phyloP scores from a whole-genome alignment of 371 early-diverging fungal genomes.

The Lichtheimia hyalospora region DNA sequence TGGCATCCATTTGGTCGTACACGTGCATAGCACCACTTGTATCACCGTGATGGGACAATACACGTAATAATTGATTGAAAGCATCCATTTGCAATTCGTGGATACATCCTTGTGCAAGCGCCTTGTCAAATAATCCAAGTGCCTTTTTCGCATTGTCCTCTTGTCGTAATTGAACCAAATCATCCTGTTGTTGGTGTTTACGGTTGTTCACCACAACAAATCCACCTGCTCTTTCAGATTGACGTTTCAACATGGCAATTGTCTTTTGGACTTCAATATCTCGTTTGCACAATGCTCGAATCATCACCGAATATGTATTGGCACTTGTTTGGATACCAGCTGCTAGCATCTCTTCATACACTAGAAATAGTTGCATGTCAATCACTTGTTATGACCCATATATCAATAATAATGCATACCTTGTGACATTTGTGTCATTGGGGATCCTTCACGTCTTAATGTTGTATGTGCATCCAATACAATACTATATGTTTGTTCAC shows the following conservation, averaged over 20 bases:
- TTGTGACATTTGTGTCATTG: constrained; percentile 35
- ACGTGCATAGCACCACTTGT: constrained; percentile 32
- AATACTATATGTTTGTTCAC: constrained; percentile 41
- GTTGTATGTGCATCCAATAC: constrained; percentile 42
- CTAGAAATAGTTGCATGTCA: constrained; percentile 10
- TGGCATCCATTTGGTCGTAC: constrained; percentile 29
- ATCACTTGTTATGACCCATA: not conserved
- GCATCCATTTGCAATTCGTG: constrained; percentile 37
- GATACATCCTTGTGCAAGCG: constrained; percentile 20
- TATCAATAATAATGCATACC: constrained; percentile 13
- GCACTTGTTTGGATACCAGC: constrained; percentile 25
- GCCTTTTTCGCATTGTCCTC: constrained; percentile 38
- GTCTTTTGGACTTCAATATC: constrained; percentile 49
- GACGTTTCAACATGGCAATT: constrained; percentile 38
- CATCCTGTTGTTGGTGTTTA: constrained; percentile 14
- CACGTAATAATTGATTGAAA: constrained; percentile 43
- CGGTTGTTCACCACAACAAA: not conserved
- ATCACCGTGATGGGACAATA: constrained; percentile 42
- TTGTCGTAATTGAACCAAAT: constrained; percentile 26
- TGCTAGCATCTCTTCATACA: constrained; percentile 43
- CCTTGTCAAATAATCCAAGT: constrained; percentile 29
- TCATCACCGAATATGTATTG: constrained; percentile 34
- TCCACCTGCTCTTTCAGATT: constrained; percentile 28
- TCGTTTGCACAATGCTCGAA: constrained; percentile 39
- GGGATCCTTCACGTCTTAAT: constrained; percentile 39